Conservation (phyloP, 257 asterid species). For the Salvia rosmarinus region DNA sequence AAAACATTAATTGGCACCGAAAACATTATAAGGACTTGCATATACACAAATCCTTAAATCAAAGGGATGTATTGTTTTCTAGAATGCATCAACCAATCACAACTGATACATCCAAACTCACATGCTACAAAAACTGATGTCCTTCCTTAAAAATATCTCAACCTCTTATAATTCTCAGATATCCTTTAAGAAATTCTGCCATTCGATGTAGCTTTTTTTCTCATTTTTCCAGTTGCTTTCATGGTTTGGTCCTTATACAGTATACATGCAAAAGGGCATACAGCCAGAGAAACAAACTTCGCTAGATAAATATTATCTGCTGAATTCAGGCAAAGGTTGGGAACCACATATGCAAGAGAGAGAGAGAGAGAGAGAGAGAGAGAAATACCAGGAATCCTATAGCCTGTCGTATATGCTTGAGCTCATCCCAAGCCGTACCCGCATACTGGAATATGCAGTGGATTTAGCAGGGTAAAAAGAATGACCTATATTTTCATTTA, state of each 20-base stretch:
- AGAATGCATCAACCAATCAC: not conserved
- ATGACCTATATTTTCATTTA: not conserved
- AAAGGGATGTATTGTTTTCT: not conserved
- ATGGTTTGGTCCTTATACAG: not conserved
- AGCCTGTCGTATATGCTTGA: conserved; percentile 97
- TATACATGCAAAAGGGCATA: not conserved
- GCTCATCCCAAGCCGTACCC: conserved; percentile 99
- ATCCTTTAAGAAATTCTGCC: not conserved
- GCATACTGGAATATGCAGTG: conserved; percentile 70
- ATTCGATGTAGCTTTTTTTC: not conserved
- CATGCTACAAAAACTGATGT: not conserved
- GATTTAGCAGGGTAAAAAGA: conserved; percentile 31
- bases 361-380: conserved; percentile 22
- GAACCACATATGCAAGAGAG: conserved; percentile 9
- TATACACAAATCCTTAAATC: not conserved
- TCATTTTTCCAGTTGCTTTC: not conserved
- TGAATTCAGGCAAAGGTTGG: conserved; percentile 12
- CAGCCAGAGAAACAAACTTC: not conserved
- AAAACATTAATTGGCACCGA: no score
- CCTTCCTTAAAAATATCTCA: not conserved
- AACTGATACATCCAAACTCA: not conserved
- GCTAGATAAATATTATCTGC: not conserved
- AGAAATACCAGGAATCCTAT: conserved; percentile 93
- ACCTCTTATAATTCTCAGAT: not conserved
- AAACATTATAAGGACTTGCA: no score